phyloP scores from a whole-genome alignment of 768 basidiomycete genomes.

The Serendipita vermifera region DNA sequence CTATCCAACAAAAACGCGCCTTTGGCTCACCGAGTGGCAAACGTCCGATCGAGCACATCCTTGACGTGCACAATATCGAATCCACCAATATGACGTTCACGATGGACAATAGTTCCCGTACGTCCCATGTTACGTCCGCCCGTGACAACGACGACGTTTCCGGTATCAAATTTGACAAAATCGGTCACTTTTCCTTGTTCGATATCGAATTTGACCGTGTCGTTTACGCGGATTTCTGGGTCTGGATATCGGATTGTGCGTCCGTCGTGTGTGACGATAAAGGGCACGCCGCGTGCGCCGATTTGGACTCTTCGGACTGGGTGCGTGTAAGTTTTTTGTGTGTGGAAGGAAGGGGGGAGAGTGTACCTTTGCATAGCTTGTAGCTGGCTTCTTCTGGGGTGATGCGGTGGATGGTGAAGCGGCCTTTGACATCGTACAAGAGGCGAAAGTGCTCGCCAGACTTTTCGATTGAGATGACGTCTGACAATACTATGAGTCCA shows the following conservation, averaged over 20 bases:
- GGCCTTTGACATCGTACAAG: conserved; percentile 98
- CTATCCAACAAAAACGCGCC: neutral
- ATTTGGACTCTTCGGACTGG: conserved; percentile 76
- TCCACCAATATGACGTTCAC: conserved; percentile 95
- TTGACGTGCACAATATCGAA: conserved; percentile 98
- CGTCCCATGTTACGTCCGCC: conserved; percentile 99
- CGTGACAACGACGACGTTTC: conserved; percentile 94
- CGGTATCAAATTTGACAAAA: conserved; percentile 91
- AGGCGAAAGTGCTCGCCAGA: conserved; percentile 99
- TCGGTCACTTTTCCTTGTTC: conserved; percentile 82
- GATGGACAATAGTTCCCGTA: conserved; percentile 88
- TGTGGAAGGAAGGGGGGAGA: neutral
- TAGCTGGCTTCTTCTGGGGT: conserved; percentile 91
- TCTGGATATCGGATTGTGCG: conserved; percentile 99
- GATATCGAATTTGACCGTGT: conserved; percentile 94
- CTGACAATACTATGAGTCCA: conserved; percentile 27
- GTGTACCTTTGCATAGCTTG: conserved; percentile 73
- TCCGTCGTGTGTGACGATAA: conserved; percentile 97
- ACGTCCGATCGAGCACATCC: conserved; percentile 88
- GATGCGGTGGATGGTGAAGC: conserved; percentile 99
- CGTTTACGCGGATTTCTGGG: conserved; percentile 88
- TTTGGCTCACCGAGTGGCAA: conserved; percentile 78
- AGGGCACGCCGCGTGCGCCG: conserved; percentile 86
- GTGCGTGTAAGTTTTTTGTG: neutral
- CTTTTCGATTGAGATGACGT: conserved; percentile 95